Conservation (phyloP, 1,284 basidiomycete genomes). For the Trichosporon ovoides region DNA sequence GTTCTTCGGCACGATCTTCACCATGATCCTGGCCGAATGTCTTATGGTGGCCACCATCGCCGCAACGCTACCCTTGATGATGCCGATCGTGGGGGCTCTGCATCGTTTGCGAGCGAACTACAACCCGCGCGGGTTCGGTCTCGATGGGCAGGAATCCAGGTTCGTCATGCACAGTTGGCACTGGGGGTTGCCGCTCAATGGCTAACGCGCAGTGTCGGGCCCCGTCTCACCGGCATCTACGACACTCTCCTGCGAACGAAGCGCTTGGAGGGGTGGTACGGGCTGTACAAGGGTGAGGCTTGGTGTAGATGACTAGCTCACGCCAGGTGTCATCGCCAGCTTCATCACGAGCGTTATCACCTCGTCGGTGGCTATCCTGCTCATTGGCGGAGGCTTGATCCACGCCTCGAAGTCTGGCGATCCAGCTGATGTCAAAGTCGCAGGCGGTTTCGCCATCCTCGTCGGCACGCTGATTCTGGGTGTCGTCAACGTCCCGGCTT, state of each 20-base stretch:
- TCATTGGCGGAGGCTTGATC: constrained; percentile 41
- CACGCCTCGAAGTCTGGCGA: constrained; percentile 31
- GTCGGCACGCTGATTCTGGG: constrained; percentile 45
- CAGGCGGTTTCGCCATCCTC: constrained; percentile 23
- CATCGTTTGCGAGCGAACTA: constrained; percentile 50
- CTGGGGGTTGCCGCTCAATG: not conserved
- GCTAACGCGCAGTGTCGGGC: constrained; percentile 43
- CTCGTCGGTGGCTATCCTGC: constrained; percentile 26
- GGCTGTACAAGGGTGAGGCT: constrained; percentile 76
- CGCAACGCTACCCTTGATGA: constrained; percentile 39
- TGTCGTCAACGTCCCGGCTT: constrained; percentile 63
- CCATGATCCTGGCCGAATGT: constrained; percentile 37
- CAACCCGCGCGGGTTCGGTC: constrained; percentile 60
- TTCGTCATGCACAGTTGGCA: constrained; percentile 14
- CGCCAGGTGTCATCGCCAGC: constrained; percentile 60
- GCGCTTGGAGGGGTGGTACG: constrained; percentile 71
- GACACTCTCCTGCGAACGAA: constrained; percentile 68
- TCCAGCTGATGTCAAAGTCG: not conserved
- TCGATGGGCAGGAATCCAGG: constrained; percentile 55
- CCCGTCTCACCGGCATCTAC: constrained; percentile 42
- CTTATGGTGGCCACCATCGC: constrained; percentile 44
- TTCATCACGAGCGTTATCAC: constrained; percentile 55
- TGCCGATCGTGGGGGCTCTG: constrained; percentile 48
- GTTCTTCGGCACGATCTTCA: constrained; percentile 38
- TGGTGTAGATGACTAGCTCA: not conserved